Evolutionary conservation across 1,139 yeast species (phyloP).

Genomic region (Hemisphaericaspora subhashii): DNA sequence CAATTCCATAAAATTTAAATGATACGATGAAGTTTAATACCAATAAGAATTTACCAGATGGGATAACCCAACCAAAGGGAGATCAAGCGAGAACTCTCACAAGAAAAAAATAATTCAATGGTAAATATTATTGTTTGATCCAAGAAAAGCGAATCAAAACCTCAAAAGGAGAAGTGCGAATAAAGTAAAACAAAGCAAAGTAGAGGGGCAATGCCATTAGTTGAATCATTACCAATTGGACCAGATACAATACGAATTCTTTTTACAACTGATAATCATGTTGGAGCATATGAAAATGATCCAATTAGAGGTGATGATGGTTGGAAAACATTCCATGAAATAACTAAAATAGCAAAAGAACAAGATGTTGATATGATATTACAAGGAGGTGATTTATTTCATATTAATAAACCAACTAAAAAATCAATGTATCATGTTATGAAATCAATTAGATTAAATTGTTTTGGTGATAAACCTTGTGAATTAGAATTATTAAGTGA

Average conservation of each 20-base stretch:
- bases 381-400: slow-evolving; percentile 93
- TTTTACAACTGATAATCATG: slow-evolving; percentile 94
- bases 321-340: slow-evolving; percentile 83
- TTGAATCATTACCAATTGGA: slow-evolving; percentile 38
- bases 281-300: slow-evolving; percentile 88
- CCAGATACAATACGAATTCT: slow-evolving; percentile 72
- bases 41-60: no score
- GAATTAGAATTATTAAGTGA: slow-evolving; percentile 83
- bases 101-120: no score
- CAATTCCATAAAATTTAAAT: no score
- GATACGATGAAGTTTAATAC: no score
- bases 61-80: no score
- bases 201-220: slow-evolving; percentile 35
- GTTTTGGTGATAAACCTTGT: slow-evolving; percentile 87
- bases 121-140: no score
- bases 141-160: not conserved
- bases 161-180: not conserved
- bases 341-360: slow-evolving; percentile 68
- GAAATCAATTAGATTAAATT: slow-evolving; percentile 64
- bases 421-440: slow-evolving; percentile 85
- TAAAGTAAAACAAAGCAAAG: not conserved
- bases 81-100: no score
- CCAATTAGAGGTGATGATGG: slow-evolving; percentile 91
- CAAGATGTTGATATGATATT: slow-evolving; percentile 84
- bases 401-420: slow-evolving; percentile 83